Base-by-base conservation (phyloP, 192 early-diverging fungal genomes). In the Pecoramyces ruminantium region DNA sequence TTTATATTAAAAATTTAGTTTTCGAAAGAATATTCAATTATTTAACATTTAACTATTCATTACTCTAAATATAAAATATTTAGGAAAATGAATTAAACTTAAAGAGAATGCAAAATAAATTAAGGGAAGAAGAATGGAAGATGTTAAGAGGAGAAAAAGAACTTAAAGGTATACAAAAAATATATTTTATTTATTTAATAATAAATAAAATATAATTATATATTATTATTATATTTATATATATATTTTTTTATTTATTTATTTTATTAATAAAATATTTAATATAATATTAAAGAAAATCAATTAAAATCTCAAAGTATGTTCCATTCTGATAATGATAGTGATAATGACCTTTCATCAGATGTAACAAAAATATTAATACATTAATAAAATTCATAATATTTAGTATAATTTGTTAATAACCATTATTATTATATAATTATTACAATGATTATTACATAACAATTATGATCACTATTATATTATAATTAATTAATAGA, bases 101-200 rank as follows among this genome's bases (percentile, higher is more conserved):
- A 18, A 87, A 86, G 78, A 79, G 83, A 34, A 88, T 90, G 89
- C 89, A 90, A 79, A 85, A 38, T 42, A 82, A 86, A 28, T 82
- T 90, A 12, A 78, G 86, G 18, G 87, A 90, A 83, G 89, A 90
- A 80, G 89, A 90, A 82, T 82, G 88, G 84, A 78, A 83, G 42
- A 78, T 90, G 30, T 78, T 90, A 14, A 79, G 85, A 8, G 89
- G 86, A 5, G 88, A 88, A 39, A 89, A 87, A 51, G 86, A 89
- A 38, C 79, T 21, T 42, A 80, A 79, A 79, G 79, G 16, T 78
- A 51, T 16, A 51, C 77, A 77, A 79, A 67, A 21, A 34, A n/a
- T n/a, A n/a, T n/a, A n/a, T n/a, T n/a, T n/a, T n/a, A n/a, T n/a
- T n/a, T n/a, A n/a, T n/a, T n/a, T n/a, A n/a, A n/a, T n/a, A n/a